A percentile compares a stretch with the other conserved stretches of the same genome.
Evolutionary conservation across 2,329 filamentous ascomycete genomes (phyloP).

Genomic region (Scedosporium dehoogii): DNA sequence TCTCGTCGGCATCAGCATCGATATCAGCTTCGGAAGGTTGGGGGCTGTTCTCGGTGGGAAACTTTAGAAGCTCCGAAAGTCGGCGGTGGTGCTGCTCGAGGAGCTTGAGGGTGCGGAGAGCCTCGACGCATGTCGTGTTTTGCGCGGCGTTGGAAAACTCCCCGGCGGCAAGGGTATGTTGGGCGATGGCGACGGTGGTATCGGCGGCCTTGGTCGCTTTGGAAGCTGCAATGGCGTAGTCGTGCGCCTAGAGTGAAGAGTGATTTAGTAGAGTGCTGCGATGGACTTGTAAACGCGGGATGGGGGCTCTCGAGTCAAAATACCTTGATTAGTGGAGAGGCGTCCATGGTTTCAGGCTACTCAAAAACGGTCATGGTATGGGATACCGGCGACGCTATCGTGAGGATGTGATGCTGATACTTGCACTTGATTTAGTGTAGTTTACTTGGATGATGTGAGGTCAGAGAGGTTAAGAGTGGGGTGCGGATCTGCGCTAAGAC

Average conservation of each 20-base stretch:
- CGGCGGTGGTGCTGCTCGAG: conserved; percentile 82
- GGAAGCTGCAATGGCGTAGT: conserved; percentile 78
- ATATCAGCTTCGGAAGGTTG: conserved; percentile 24
- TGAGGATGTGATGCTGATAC: too few relatives aligned
- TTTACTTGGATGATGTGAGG: too few relatives aligned
- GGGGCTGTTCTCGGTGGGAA: conserved; percentile 47
- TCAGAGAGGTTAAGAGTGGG: too few relatives aligned
- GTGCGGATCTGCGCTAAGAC: too few relatives aligned
- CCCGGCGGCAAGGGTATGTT: conserved; percentile 79
- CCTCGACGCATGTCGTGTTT: conserved; percentile 58
- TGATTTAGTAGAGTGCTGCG: background rate
- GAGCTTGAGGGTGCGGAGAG: conserved; percentile 71
- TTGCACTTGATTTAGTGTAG: too few relatives aligned
- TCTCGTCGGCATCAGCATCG: conserved; percentile 21
- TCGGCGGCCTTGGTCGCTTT: conserved; percentile 64
- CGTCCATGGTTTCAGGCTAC: conserved; percentile 20
- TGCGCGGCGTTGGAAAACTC: conserved; percentile 81
- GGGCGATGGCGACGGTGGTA: conserved; percentile 72
- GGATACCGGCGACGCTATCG: too few relatives aligned
- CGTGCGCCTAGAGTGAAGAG: conserved; percentile 56
- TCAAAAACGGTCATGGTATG: too few relatives aligned
- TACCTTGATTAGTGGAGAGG: conserved; percentile 17
- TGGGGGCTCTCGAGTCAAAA: background rate
- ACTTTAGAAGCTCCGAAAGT: conserved; percentile 71
- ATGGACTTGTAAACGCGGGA: background rate